Evolutionary conservation across 306 rosid species (phyloP).

Genomic region (Vigna radiata): DNA sequence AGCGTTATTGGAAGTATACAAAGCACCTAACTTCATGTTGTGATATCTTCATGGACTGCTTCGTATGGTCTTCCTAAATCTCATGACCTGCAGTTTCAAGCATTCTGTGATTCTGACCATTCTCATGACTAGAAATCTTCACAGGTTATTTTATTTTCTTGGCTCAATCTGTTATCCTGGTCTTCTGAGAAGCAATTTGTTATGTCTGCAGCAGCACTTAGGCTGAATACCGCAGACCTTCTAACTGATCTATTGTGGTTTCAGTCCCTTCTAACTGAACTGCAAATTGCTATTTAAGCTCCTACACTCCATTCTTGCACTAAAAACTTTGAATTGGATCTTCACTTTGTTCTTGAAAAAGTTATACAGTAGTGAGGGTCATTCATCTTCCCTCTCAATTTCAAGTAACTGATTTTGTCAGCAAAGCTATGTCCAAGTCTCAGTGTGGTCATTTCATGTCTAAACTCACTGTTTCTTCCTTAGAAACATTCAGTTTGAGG

Average conservation of each 20-base stretch:
- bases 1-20: not conserved
- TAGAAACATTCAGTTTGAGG: not conserved
- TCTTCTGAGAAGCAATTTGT: not conserved
- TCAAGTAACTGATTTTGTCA: not conserved
- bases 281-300: not conserved
- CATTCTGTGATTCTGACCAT: not conserved
- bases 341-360: not conserved
- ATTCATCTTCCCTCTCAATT: not conserved
- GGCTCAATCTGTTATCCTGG: not conserved
- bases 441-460: not conserved
- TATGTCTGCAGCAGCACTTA: not conserved
- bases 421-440: not conserved
- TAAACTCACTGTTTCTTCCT: not conserved
- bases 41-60: not conserved
- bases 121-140: not conserved
- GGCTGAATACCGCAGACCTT: not conserved
- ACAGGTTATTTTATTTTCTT: not conserved
- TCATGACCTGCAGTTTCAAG: not conserved
- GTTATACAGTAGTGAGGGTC: not conserved
- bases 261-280: not conserved
- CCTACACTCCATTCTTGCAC: slow-evolving; percentile 2
- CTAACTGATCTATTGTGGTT: not conserved
- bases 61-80: not conserved
- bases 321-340: not conserved
- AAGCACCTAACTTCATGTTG: not conserved